Evolutionary conservation across 805 yeast species (phyloP).

Genomic region (Sporopachydermia quercuum): DNA sequence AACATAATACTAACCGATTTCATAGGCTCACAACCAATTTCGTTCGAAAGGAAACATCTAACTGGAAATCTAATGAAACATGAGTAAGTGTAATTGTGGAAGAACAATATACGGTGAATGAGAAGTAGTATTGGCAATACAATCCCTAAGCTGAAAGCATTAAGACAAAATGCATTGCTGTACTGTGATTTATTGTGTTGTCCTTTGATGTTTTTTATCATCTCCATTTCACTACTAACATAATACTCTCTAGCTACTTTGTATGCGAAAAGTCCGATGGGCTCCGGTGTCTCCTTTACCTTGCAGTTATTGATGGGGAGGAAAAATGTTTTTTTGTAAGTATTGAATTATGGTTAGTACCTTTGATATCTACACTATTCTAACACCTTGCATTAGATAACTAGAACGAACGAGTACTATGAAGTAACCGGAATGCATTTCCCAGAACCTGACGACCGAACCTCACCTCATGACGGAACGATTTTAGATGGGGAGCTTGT

Average conservation of each 20-base stretch:
- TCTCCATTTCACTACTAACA: background rate
- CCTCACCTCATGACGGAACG: constrained; percentile 70
- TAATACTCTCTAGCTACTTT: constrained; percentile 36
- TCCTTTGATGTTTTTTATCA: too few species aligned
- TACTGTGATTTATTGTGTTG: too few species aligned
- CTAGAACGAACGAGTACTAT: constrained; percentile 77
- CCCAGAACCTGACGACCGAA: constrained; percentile 36
- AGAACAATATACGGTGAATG: too few species aligned
- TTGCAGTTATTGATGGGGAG: constrained; percentile 51
- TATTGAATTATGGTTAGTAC: background rate
- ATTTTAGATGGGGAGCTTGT: constrained; percentile 92
- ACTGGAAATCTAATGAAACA: constrained; percentile 40
- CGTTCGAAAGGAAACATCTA: constrained; percentile 68
- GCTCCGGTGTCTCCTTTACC: constrained; percentile 59
- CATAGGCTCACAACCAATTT: constrained; percentile 84
- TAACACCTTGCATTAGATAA: constrained; percentile 26
- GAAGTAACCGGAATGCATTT: constrained; percentile 75
- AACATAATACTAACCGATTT: constrained; percentile 3
- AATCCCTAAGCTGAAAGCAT: too few species aligned
- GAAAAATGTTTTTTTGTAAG: constrained; percentile 64
- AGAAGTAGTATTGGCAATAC: too few species aligned
- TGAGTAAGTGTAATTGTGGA: constrained; percentile 25
- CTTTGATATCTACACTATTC: background rate
- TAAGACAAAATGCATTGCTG: too few species aligned
- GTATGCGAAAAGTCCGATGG: constrained; percentile 98